Percentiles rank a stretch among this genome's conserved stretches.
Conservation (phyloP, 2,329 filamentous ascomycete species). For the Colletotrichum magnum region DNA sequence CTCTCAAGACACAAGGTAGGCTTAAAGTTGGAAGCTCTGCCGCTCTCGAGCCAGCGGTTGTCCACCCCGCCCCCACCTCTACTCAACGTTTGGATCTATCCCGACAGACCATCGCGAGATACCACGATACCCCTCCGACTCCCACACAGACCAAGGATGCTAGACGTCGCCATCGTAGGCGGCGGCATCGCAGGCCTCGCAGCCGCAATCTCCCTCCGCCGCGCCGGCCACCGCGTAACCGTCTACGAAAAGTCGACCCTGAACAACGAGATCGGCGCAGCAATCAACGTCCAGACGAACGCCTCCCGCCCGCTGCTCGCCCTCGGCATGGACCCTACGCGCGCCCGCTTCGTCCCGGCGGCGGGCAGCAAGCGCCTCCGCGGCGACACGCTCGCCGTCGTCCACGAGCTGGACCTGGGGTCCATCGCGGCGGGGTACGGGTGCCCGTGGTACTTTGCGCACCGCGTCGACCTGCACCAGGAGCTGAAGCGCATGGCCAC, state of each 20-base stretch:
- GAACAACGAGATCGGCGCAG: slow-evolving; percentile 55
- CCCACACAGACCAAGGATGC: slow-evolving; percentile 17
- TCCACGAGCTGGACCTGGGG: slow-evolving; percentile 41
- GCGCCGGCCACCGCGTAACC: slow-evolving; percentile 50
- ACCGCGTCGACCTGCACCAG: slow-evolving; percentile 58
- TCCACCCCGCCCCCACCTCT: background rate
- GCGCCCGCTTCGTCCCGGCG: slow-evolving; percentile 47
- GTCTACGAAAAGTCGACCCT: slow-evolving; percentile 56
- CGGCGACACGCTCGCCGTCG: slow-evolving; percentile 21
- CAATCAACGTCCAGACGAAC: slow-evolving; percentile 56
- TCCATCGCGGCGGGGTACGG: slow-evolving; percentile 17
- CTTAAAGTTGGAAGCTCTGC: slow-evolving; percentile 8
- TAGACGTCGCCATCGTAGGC: slow-evolving; percentile 49
- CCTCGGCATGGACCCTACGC: slow-evolving; percentile 52
- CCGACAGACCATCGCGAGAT: background rate
- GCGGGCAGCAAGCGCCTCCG: slow-evolving; percentile 39
- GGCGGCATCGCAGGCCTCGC: slow-evolving; percentile 55
- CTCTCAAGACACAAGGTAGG: background rate
- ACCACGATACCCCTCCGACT: background rate
- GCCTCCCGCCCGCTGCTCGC: slow-evolving; percentile 51
- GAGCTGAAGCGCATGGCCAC: slow-evolving; percentile 52
- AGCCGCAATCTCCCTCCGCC: slow-evolving; percentile 51
- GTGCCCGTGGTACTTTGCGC: slow-evolving; percentile 49
- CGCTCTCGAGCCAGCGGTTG: background rate
- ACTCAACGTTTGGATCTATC: background rate